Base-by-base conservation (phyloP, 768 basidiomycete genomes). In the Boletus vermiculosoides region DNA sequence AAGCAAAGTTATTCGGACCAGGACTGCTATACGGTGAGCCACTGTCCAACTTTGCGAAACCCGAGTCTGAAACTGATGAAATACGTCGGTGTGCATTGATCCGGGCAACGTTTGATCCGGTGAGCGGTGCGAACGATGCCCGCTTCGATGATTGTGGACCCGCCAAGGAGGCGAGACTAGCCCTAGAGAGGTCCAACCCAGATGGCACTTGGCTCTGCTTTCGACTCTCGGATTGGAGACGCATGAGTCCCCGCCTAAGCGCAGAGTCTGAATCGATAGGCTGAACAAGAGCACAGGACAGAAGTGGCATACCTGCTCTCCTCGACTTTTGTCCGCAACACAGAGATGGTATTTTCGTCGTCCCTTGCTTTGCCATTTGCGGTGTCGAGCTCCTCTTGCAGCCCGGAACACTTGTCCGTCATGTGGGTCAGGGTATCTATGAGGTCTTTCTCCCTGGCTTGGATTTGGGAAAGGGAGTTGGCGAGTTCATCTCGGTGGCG, bases 311-410 rank as follows among this genome's bases (percentile, higher is more conserved):
- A 89, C 90, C 91, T 81, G 78, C 89, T 91, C 71, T 93, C 91
- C 64, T 93, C 91, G 4, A 93, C 89, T 69, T 92, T 93, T n/a
- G 83, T 78, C 36, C 92, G 81, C 49, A 94, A 75, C 71, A 93
- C 73, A 3, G 76, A 72, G 47, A 94, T 89, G 37, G 88, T 85
- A 57, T 92, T 85, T 65, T 90, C 89, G 54, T 91, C 87, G 46
- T 92, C 90, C 56, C 78, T 81, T 46, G 76, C 77, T 65, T 82
- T 84, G 63, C 68, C 76, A 63, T 73, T 76, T 33, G 81, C 75
- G 30, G 73, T 74, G 50, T 77, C 77, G 6, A 90, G 75, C 44
- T 84, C 78, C 54, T 81, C 82, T 61, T 88, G 85, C 55, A 83
- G 71, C 7, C 65, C 64, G 23, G 83, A 79, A 28, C 83, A 86